Conservation (phyloP, 2,329 filamentous ascomycete genomes). For the Escovopsis weberi region DNA sequence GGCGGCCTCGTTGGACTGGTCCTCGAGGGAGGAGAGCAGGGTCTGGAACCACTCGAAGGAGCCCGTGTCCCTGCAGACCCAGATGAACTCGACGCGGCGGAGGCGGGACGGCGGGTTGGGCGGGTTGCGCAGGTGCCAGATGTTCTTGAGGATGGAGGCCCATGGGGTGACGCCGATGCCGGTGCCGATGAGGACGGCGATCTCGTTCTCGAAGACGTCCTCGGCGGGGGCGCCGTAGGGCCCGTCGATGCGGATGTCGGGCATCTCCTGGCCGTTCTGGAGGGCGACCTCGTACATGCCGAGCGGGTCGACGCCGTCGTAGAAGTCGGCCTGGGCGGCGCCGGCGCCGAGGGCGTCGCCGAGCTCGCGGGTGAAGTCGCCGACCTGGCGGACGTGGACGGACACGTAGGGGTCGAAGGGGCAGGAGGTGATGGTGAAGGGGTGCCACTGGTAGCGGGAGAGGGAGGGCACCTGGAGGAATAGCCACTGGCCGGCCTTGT, state of each 20-base stretch:
- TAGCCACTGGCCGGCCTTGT: conserved; percentile 97
- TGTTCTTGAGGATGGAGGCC: conserved; percentile 86
- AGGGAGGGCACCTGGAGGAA: conserved; percentile 89
- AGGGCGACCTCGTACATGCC: conserved; percentile 98
- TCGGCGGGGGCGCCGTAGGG: conserved; percentile 95
- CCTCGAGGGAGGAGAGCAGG: conserved; percentile 77
- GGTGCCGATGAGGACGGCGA: conserved; percentile 72
- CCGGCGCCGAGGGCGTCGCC: conserved; percentile 92
- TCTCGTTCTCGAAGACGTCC: conserved; percentile 90
- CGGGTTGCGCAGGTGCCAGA: conserved; percentile 86
- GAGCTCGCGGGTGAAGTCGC: conserved; percentile 89
- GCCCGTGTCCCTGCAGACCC: conserved; percentile 89
- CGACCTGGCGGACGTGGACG: conserved; percentile 88
- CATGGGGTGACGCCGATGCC: conserved; percentile 81
- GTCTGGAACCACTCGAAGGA: conserved; percentile 99
- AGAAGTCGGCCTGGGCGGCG: conserved; percentile 71
- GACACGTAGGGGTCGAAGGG: conserved; percentile 92
- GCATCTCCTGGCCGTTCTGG: conserved; percentile 87
- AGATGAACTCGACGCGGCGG: conserved; percentile 94
- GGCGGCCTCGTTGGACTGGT: conserved; percentile 60
- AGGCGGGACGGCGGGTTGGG: conserved; percentile 83
- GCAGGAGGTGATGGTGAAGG: conserved; percentile 97
- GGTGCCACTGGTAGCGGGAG: conserved; percentile 89
- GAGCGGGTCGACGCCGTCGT: conserved; percentile 76
- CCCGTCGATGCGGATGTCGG: conserved; percentile 75